Evolutionary conservation across 2,329 filamentous ascomycete genomes (phyloP), one percentile per base, ranked within the genome.

Genomic region (Ophiostoma pallidulum): DNA sequence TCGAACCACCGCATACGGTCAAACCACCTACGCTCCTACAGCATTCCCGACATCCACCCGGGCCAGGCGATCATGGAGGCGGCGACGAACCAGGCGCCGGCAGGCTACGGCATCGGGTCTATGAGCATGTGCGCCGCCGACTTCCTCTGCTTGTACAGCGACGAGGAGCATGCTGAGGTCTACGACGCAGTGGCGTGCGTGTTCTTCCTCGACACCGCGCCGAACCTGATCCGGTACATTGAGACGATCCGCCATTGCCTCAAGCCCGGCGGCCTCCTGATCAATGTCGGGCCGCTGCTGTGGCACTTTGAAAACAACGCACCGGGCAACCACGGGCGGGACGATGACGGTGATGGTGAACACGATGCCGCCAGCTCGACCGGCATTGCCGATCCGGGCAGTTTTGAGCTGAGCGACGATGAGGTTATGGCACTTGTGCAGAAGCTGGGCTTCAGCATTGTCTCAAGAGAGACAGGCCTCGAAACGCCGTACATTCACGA

Each of bases 181-280:
- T 97, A 89, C 63, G 82, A 96, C 58, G 89, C 84, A 1, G 87
- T 97, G 2, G 81, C 86, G 0, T 87, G 85, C 3, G 86, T 95
- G 10, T 98, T 97, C 68, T 98, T 98, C 69, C 83, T 98, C 49
- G 94, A 98, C 63, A 98, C 92, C 1, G 92, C 92, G 3, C 90
- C 91, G 1, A 97, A 98, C 62, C 63, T 96, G 28, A 84, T 97
- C 46, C 78, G 84, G 2, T 98, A 98, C 61, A 78, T 98, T 29
- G 82, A 94, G 60, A 82, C 89, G 2, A 86, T 97, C 47, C 70
- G 69, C 36, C 77, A 85, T 60, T 94, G 90, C 59, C 74, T 98
- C 42, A 80, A 77, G 55, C 72, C 78, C 0, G 85, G 84, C 22
- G 92, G 92, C 0, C 59, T 94, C 4, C 86, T 94, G 71, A 76